Conservation (phyloP, 2,329 filamentous ascomycete species). For the Colletotrichum caudatum region DNA sequence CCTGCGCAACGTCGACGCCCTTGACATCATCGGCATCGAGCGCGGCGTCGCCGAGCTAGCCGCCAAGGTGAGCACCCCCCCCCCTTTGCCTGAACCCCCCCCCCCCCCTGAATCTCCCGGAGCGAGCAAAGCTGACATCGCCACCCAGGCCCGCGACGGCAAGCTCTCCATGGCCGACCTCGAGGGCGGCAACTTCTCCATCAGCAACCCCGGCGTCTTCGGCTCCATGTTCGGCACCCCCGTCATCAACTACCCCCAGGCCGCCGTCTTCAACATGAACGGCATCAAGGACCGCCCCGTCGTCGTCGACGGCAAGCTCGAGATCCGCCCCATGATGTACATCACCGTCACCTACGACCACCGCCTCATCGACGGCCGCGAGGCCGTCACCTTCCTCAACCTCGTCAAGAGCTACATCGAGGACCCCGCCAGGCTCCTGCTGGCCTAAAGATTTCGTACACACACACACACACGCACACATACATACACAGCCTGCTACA, state of each 20-base stretch:
- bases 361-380: slow-evolving; percentile 67
- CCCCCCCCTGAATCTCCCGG: neutral
- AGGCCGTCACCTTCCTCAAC: slow-evolving; percentile 69
- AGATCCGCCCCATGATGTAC: slow-evolving; percentile 60
- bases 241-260: slow-evolving; percentile 82
- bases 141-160: slow-evolving; percentile 70
- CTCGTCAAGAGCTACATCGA: slow-evolving; percentile 49
- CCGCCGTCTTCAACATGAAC: slow-evolving; percentile 71
- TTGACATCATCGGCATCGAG: slow-evolving; percentile 50
- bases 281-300: slow-evolving; percentile 65
- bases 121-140: neutral
- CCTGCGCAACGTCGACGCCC: slow-evolving; percentile 72
- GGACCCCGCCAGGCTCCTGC: slow-evolving; percentile 58
- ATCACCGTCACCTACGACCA: slow-evolving; percentile 65
- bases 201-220: slow-evolving; percentile 86
- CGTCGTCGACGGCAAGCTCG: slow-evolving; percentile 66
- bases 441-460: slow-evolving; percentile 59
- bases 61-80: slow-evolving; percentile 66
- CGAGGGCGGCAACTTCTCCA: slow-evolving; percentile 81
- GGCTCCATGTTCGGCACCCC: slow-evolving; percentile 65
- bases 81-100: too few species aligned
- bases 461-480: neutral
- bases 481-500: neutral
- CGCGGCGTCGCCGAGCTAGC: slow-evolving; percentile 74
- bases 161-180: slow-evolving; percentile 84